Conservation (phyloP, 345 rosid species). For the Aquilaria yunnanensis region DNA sequence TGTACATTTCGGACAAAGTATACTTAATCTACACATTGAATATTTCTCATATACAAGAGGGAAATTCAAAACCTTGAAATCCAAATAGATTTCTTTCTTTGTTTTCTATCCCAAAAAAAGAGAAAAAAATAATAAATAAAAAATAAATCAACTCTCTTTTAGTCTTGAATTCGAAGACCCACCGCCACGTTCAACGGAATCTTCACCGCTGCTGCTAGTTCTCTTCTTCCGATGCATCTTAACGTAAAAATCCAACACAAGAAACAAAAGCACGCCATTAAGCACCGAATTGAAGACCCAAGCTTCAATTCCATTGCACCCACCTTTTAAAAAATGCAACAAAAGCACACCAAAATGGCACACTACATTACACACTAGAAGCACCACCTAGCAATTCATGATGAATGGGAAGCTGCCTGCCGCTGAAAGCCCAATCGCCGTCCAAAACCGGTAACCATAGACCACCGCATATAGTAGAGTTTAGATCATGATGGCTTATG, state of each 20-base stretch:
- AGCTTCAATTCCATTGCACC: constrained; percentile 89
- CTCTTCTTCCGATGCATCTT: constrained; percentile 11
- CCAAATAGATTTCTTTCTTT: no score
- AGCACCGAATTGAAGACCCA: constrained; percentile 80
- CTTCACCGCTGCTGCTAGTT: background rate
- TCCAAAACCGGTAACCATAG: constrained; percentile 92
- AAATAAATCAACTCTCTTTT: no score
- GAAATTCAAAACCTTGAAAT: no score
- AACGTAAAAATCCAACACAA: constrained; percentile 54
- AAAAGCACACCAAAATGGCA: constrained; percentile 77
- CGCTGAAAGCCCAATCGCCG: constrained; percentile 59
- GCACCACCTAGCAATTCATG: constrained; percentile 52
- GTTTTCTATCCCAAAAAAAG: no score
- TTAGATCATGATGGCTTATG: no score
- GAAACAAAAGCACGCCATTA: constrained; percentile 49
- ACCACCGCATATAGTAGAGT: constrained; percentile 59
- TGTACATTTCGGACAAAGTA: no score
- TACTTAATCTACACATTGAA: no score
- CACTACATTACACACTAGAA: constrained; percentile 52
- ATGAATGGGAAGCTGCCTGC: constrained; percentile 63
- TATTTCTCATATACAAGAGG: no score
- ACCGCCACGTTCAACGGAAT: constrained; percentile 1
- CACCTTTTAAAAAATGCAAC: constrained; percentile 73
- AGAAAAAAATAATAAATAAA: no score
- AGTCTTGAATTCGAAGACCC: background rate